Evolutionary conservation across 108 stramenopile genomes (phyloP), one percentile per base, ranked within the genome.

Genomic region (Nitzschia sp.): DNA sequence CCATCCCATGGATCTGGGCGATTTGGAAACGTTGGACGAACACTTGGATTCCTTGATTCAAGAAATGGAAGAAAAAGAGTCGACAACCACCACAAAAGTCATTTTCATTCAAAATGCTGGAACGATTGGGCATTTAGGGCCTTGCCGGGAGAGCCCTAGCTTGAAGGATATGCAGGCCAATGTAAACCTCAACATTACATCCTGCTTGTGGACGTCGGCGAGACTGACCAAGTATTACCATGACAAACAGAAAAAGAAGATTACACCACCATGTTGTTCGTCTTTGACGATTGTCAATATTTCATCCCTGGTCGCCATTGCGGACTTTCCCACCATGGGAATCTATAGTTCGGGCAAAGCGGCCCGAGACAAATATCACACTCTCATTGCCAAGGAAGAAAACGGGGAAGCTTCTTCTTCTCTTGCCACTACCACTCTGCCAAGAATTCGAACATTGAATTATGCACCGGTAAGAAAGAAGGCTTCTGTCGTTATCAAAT

Each of bases 31-130:
- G 9, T 69, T 89, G 35, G 63, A 83, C 29, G 54, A 68, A 15
- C 72, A 81, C 33, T 45, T 87, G 5, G 68, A 80, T 9, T 36
- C 47, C 5, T 23, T 88, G 21, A 76, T 86, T 23, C 41, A 73
- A 19, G 53, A 68, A 0, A 25, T 58, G 2, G 25, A 67, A 22
- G 26, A 32, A 11, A 17, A 22, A 22, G 46, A 47, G 54, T 52
- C 66, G 56, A 26, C 19, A 84, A 71, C 53, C 52, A 71, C 59
- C 38, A 73, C 66, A 56, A 41, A 13, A 13, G 29, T 85, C 41
- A 57, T 87, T 45, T 68, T 93, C 17, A 68, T 93, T 71, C 89
- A 88, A 69, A 93, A 93, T 35, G 88, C 87, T 25, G 91, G 87
- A 23, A 80, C 74, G 19, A 34, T 93, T 30, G 88, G 88, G 19